Conservation (phyloP, 2,329 filamentous ascomycete species). For the Geosmithia putterillii region DNA sequence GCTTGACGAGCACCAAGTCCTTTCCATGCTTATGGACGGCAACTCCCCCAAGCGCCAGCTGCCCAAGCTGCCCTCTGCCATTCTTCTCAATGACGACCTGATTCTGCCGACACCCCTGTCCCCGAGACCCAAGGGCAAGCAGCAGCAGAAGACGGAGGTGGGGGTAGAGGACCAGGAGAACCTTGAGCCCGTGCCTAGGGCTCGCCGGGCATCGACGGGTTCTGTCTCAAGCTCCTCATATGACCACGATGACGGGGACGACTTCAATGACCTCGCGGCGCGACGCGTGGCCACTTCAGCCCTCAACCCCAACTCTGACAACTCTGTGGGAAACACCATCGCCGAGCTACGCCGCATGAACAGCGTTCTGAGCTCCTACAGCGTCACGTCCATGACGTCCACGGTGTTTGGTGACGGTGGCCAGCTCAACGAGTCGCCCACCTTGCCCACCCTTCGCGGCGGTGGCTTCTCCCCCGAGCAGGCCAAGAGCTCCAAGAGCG, state of each 20-base stretch:
- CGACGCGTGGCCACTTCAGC: not conserved
- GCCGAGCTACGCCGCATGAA: constrained; percentile 46
- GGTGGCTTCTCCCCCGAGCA: constrained; percentile 23
- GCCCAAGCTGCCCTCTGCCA: constrained; percentile 15
- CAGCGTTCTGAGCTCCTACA: constrained; percentile 34
- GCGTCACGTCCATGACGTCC: constrained; percentile 23
- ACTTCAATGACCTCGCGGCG: not conserved
- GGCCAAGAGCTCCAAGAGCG: constrained; percentile 18
- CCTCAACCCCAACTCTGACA: not conserved
- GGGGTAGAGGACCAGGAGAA: constrained; percentile 1
- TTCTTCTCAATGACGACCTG: constrained; percentile 13
- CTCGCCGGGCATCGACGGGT: constrained; percentile 1
- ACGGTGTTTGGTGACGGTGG: constrained; percentile 6
- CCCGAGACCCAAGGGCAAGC: constrained; percentile 10
- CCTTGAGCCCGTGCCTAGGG: not conserved
- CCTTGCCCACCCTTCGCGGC: constrained; percentile 22
- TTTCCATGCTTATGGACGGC: constrained; percentile 15
- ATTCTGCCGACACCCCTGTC: constrained; percentile 14
- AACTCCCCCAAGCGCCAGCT: constrained; percentile 10
- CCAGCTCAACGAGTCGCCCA: constrained; percentile 19
- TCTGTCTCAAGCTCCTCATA: constrained; percentile 15
- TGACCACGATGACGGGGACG: too few relatives aligned
- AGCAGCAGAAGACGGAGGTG: constrained; percentile 3
- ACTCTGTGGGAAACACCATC: constrained; percentile 27
- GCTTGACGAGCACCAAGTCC: constrained; percentile 19